Evolutionary conservation across 2,329 filamentous ascomycete species (phyloP), one percentile per base, ranked within the genome.

Genomic region (Stagonosporopsis chrysanthemi): DNA sequence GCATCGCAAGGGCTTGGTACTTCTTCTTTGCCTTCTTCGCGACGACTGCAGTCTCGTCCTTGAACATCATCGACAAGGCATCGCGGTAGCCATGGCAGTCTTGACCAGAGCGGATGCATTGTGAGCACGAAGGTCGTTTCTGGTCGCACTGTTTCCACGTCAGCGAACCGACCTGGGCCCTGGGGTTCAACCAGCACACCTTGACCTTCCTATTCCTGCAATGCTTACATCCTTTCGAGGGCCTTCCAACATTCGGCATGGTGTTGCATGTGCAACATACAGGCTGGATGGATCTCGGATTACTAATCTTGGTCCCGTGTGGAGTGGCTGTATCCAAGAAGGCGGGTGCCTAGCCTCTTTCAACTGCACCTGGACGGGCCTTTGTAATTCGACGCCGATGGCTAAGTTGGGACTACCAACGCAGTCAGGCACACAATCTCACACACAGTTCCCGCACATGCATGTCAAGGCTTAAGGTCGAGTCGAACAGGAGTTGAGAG

Each of bases 121-220:
- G 71, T 6, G 66, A 62, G 50, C 72, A 75, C 11, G 71, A 70
- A 28, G 71, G 72, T 23, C 69, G 65, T 48, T 70, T 69, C 39
- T 67, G 68, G 42, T 75, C 72, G 52, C 72, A 75, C 71, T 75
- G 28, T 6, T 28, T 7, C 11, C 28, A 43, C 26, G 33, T 52
- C 29, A 51, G 35, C 43, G 23, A 24, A 15, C 38, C 2, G 46
- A 26, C 5, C 15, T 14, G 14, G 41, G 22, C 6, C 6, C 7
- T 23, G n/a, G 12, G 17, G 2, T 28, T 17, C 9, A 6, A 9
- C 22, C 14, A 17, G 29, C 26, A 19, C 58, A 73, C 72, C 57
- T 72, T 72, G 42, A 74, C 64, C 44, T 72, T 75, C 44, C 70
- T 62, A 15, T 69, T 65, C 43, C 72, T 68, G 47, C 72, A 75